Evolutionary conservation across 1,284 basidiomycete genomes (phyloP).

Genomic region (Porodaedalea pini): DNA sequence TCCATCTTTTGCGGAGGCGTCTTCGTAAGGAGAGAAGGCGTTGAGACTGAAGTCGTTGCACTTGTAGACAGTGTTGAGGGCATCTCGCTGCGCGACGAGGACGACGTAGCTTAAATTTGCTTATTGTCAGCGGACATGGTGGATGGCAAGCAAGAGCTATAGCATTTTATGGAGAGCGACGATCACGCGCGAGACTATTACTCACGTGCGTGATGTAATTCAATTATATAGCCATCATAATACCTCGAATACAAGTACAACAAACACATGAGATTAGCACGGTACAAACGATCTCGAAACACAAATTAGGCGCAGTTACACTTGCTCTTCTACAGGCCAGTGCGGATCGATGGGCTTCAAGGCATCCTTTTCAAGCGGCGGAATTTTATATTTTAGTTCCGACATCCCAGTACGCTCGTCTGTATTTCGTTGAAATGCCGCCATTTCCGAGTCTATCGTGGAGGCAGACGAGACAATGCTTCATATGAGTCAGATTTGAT

Average conservation of each 20-base stretch:
- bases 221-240: too few relatives aligned
- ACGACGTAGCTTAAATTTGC: background rate
- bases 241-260: too few relatives aligned
- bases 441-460: background rate
- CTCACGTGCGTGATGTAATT: background rate
- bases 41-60: background rate
- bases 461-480: background rate
- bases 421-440: background rate
- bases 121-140: background rate
- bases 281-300: background rate
- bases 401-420: background rate
- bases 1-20: slow-evolving; percentile 4
- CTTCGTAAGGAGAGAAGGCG: background rate
- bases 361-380: background rate
- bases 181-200: background rate
- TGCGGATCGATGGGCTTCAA: background rate
- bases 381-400: background rate
- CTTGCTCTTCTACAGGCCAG: background rate
- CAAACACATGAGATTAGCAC: too few relatives aligned
- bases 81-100: background rate
- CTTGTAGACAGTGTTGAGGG: background rate
- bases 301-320: background rate
- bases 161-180: background rate
- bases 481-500: background rate
- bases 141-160: background rate